Evolutionary conservation across 1,284 basidiomycete genomes (phyloP), one percentile per base, ranked within the genome.

Genomic region (Irpex lacteus): DNA sequence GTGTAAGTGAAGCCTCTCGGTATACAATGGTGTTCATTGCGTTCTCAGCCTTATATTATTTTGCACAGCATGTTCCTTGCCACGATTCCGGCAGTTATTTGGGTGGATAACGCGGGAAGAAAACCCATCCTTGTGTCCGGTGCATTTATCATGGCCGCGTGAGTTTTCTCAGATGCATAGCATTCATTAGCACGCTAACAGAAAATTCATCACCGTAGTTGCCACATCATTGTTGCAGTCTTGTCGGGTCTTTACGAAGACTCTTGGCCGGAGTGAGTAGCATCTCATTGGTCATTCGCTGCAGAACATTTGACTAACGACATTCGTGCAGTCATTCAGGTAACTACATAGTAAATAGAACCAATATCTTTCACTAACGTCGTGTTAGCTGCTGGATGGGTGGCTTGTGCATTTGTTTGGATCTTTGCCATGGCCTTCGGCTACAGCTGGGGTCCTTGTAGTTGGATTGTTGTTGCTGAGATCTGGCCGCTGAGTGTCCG

Each of bases 21-120:
- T 26, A 26, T 40, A 36, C 40, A 15, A 5, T 40, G 19, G 54
- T 36, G 63, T 2, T 66, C 53, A 54, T 67, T 67, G 7, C 19
- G 40, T 34, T 15, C 58, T 34, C 15, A 32, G 37, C 50, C 50
- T 18, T 7, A n/a, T 38, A 44, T 18, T 64, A 13, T 8, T 15
- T 4, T 8, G n/a, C 44, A 18, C 66, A 89, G 87, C 47, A 89
- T 89, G 86, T 89, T 88, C 74, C 77, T 92, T 65, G 88, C 90
- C 9, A 91, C 89, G 0, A 86, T 91, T 64, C 89, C 89, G 6
- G 85, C 88, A 1, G 85, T 91, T 34, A 80, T 92, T 60, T 92
- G 85, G 82, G 82, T 92, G 36, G 90, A 92, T 73, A 81, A 87
- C 61, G 69, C 87, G 21, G 90, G 90, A 34, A 83, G 90, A 26